A percentile compares a stretch with the other conserved stretches of the same genome.
phyloP scores from a whole-genome alignment of 2,329 filamentous ascomycete genomes.

The Diaporthe citriasiana region DNA sequence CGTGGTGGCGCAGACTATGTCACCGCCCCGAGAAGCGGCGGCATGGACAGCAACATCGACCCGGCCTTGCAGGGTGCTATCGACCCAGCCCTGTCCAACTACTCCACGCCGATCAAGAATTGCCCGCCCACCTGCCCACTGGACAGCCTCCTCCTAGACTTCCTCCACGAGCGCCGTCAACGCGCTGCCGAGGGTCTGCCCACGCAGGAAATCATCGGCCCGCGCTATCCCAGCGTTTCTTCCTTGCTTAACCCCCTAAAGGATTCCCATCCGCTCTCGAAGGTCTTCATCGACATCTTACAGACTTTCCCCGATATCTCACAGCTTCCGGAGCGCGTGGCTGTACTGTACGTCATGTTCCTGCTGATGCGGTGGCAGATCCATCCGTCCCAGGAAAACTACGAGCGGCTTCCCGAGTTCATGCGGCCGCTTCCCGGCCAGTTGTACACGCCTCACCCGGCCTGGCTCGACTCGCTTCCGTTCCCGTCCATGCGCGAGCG shows the following conservation, averaged over 20 bases:
- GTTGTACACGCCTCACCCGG: conserved; percentile 76
- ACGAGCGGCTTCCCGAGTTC: conserved; percentile 82
- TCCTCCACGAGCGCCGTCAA: conserved; percentile 77
- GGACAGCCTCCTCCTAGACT: conserved; percentile 84
- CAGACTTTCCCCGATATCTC: conserved; percentile 85
- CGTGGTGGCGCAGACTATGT: conserved; percentile 15
- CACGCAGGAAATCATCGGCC: conserved; percentile 77
- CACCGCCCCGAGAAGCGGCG: conserved; percentile 13
- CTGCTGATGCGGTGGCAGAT: conserved; percentile 89
- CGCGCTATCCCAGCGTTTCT: conserved; percentile 83
- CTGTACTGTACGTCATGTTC: conserved; percentile 89
- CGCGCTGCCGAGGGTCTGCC: conserved; percentile 76
- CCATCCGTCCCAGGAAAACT: conserved; percentile 83
- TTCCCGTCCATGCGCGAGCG: conserved; percentile 83
- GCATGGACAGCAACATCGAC: conserved; percentile 39
- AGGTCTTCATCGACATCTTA: conserved; percentile 88
- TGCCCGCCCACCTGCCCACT: conserved; percentile 80
- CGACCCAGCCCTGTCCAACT: conserved; percentile 35
- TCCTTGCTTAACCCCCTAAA: conserved; percentile 81
- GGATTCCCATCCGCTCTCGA: conserved; percentile 82
- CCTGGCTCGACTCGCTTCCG: conserved; percentile 86
- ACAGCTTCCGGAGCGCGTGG: conserved; percentile 85
- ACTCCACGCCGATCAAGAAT: conserved; percentile 67
- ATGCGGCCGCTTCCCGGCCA: conserved; percentile 76
- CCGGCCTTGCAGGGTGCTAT: conserved; percentile 47